Conservation (phyloP, 169 alveolate species). For the Plasmodium blacklocki region DNA sequence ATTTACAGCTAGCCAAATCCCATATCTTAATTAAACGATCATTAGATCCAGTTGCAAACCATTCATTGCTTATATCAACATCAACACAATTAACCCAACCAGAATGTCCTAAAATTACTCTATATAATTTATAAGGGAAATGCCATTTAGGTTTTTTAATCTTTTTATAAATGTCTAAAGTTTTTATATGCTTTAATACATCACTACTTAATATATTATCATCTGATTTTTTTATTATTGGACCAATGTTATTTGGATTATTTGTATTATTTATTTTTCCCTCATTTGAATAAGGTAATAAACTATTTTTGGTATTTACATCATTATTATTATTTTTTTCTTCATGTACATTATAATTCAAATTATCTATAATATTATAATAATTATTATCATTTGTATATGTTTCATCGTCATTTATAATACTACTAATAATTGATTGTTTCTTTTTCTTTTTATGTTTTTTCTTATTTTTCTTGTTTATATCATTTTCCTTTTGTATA, state of each 20-base stretch:
- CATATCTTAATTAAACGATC: constrained; percentile 98
- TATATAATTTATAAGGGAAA: constrained; percentile 97
- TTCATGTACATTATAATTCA: constrained; percentile 6
- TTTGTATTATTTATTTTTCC: constrained; percentile 2
- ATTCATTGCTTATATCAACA: constrained; percentile 96
- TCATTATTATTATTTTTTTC: constrained; percentile 4
- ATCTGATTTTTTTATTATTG: constrained; percentile 63
- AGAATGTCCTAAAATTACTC: constrained; percentile 98
- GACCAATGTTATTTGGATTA: constrained; percentile 14
- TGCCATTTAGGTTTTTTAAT: constrained; percentile 92
- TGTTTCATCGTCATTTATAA: constrained; percentile 62
- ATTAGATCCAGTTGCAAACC: constrained; percentile 97
- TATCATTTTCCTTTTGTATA: constrained; percentile 32
- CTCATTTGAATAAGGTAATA: constrained; percentile 22
- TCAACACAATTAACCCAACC: constrained; percentile 99
- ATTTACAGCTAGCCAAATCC: constrained; percentile 98
- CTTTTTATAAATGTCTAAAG: constrained; percentile 77
- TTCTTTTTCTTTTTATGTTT: background rate
- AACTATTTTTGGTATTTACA: background rate
- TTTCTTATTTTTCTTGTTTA: constrained; percentile 45
- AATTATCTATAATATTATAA: background rate
- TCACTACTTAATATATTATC: constrained; percentile 79
- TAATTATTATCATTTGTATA: constrained; percentile 21
- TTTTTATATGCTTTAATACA: constrained; percentile 80
- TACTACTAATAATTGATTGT: constrained; percentile 53